These are phyloP conservation scores for Emydomyces testavorans DNA, from an alignment of 2,329 filamentous ascomycete genomes.

Conservation along the genomic window DNA sequence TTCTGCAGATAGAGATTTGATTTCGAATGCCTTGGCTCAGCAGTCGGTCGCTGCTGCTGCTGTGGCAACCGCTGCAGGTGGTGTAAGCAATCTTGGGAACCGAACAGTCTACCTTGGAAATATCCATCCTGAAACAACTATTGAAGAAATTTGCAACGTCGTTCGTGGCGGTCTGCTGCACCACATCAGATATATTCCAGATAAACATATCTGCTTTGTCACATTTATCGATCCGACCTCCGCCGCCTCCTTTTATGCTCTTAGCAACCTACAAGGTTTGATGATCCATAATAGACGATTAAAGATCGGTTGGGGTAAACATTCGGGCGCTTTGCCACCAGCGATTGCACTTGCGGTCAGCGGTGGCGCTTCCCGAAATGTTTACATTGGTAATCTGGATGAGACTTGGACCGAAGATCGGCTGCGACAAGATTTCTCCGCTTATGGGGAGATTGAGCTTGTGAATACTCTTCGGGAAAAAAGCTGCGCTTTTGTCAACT, in stretches of 20 bases:
- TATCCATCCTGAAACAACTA: slow-evolving; percentile 96
- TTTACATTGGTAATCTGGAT: slow-evolving; percentile 95
- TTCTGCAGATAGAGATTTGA: slow-evolving; percentile 87
- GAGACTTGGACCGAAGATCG: slow-evolving; percentile 96
- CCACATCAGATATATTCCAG: slow-evolving; percentile 96
- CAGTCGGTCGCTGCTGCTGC: slow-evolving; percentile 95
- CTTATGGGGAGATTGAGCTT: slow-evolving; percentile 94
- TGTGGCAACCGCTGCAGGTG: slow-evolving; percentile 89
- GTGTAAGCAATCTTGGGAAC: slow-evolving; percentile 95
- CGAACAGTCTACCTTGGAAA: slow-evolving; percentile 96
- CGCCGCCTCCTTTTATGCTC: slow-evolving; percentile 90
- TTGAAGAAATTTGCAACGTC: slow-evolving; percentile 99
- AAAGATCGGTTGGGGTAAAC: slow-evolving; percentile 99
- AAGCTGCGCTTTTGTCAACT: slow-evolving; percentile 99
- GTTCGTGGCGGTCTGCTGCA: slow-evolving; percentile 90
- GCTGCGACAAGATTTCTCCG: slow-evolving; percentile 88
- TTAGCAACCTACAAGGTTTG: slow-evolving; percentile 92
- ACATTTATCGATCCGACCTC: slow-evolving; percentile 98
- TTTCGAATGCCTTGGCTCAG: slow-evolving; percentile 90
- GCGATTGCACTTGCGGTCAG: slow-evolving; percentile 94
- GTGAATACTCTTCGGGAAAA: slow-evolving; percentile 96
- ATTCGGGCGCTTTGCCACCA: slow-evolving; percentile 88
- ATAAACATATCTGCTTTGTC: slow-evolving; percentile 99
- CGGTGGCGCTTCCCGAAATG: slow-evolving; percentile 92
- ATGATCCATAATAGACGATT: slow-evolving; percentile 98